A percentile compares a stretch with the other conserved stretches of the same genome.
Evolutionary conservation across 83 land plant genomes (phyloP).

Genomic region (Thuja plicata): DNA sequence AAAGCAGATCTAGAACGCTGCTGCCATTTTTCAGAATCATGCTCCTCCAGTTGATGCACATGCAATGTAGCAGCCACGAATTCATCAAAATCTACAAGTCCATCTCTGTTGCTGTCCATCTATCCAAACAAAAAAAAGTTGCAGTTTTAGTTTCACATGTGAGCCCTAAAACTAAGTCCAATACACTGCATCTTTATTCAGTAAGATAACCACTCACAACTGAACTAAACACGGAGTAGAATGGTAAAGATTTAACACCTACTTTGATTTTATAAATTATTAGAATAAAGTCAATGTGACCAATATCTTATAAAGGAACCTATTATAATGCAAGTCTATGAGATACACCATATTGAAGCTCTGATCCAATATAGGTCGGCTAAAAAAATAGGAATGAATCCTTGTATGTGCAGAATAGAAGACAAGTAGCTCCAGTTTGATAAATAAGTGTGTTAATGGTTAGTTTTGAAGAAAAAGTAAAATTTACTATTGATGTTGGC

Average conservation of each 20-base stretch:
- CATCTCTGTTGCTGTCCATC: slow-evolving; percentile 93
- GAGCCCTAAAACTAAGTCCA: no score
- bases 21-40: slow-evolving; percentile 79
- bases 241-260: not conserved
- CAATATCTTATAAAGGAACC: not conserved
- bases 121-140: no score
- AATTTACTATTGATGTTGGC: no score
- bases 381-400: no score
- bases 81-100: slow-evolving; percentile 95
- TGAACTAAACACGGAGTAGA: not conserved
- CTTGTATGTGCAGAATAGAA: no score
- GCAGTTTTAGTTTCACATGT: no score
- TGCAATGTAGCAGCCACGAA: slow-evolving; percentile 96
- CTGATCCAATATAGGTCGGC: not conserved
- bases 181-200: not conserved
- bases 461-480: no score
- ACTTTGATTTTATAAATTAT: not conserved
- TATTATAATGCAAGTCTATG: not conserved
- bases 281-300: not conserved
- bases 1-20: slow-evolving; percentile 85
- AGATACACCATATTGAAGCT: not conserved
- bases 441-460: no score
- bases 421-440: no score
- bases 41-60: slow-evolving; percentile 92
- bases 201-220: not conserved